Evolutionary conservation across 2,329 filamentous ascomycete genomes (phyloP), one percentile per base, ranked within the genome.

Genomic region (Salinomyces thailandicus): DNA sequence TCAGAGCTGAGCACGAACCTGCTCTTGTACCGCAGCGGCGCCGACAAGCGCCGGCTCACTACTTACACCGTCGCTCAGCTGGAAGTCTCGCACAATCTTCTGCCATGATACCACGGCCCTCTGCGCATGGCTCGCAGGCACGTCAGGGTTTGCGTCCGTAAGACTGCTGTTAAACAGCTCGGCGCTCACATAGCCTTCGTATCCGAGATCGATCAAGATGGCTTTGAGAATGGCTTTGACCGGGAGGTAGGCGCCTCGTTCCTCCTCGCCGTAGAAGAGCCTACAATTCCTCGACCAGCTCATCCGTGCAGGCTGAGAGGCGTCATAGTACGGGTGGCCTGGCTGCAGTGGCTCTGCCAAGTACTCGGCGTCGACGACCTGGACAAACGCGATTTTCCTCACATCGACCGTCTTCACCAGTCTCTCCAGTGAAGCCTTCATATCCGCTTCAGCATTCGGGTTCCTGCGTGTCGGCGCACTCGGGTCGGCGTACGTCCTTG

Each of bases 201-300:
- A 85, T 0, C 77, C 77, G 0, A 83, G 62, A 0, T 72, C 72
- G 7, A 76, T 67, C 14, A 84, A 66, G 33, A 85, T 70, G 0
- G 75, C 71, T 26, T 67, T 58, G 0, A 76, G 65, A 14, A 86
- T 70, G 19, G 77, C 67, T 37, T 67, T 62, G 5, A 80, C 68
- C 0, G 82, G 82, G 1, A 87, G 61, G 51, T 85, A 85, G 0
- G 72, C 81, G 0, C 78, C 78, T 2, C 66, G 59, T 2, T 75
- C 61, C 53, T 69, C 59, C 53, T 79, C 63, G 47, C 81, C 77
- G 43, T 80, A 75, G 51, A 81, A 85, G 3, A 81, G 57, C 13
- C 83, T 66, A 44, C 79, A 82, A 53, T 86, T 86, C 13, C 83
- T 63, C 24, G 74, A 83, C 83, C 83, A 89, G 51, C 72, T 83